Conservation (phyloP, 495 filamentous ascomycete genomes). For the Glarea lozoyensis region DNA sequence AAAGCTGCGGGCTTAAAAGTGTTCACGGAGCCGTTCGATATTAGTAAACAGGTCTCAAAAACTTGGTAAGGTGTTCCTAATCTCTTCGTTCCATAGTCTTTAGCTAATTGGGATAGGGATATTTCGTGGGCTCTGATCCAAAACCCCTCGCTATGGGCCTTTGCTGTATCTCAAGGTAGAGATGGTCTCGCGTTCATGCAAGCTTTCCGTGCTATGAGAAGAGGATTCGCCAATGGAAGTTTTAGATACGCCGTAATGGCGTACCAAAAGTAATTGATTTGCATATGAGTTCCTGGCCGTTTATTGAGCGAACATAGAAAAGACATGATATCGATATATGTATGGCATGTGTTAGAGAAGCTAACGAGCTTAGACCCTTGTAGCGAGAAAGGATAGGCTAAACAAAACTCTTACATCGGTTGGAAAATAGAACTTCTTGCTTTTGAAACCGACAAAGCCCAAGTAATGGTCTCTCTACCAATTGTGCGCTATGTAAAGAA, state of each 20-base stretch:
- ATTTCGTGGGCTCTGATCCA: slow-evolving; percentile 51
- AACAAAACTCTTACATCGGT: too few species aligned
- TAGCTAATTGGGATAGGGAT: slow-evolving; percentile 32
- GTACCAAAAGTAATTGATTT: slow-evolving; percentile 37
- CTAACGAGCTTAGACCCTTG: too few species aligned
- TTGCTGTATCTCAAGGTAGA: slow-evolving; percentile 46
- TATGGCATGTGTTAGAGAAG: too few species aligned
- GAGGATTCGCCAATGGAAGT: slow-evolving; percentile 46
- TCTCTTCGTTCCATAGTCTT: neutral
- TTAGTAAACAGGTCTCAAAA: slow-evolving; percentile 45
- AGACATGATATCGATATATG: too few species aligned
- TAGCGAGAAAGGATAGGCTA: too few species aligned
- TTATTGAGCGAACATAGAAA: too few species aligned
- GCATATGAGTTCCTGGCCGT: too few species aligned
- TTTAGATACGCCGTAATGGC: slow-evolving; percentile 50
- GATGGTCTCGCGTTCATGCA: slow-evolving; percentile 50
- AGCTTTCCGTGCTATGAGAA: slow-evolving; percentile 49
- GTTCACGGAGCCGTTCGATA: slow-evolving; percentile 38
- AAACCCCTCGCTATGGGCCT: slow-evolving; percentile 46
- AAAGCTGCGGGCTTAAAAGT: slow-evolving; percentile 33
- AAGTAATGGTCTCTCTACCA: too few species aligned
- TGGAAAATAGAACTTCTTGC: too few species aligned
- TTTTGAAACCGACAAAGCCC: too few species aligned
- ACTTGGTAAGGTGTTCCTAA: slow-evolving; percentile 38
- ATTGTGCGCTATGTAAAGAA: too few species aligned